These are phyloP conservation scores for Pyrus hybrid DNA, from an alignment of 331 rosid species.

Conservation along the genomic window DNA sequence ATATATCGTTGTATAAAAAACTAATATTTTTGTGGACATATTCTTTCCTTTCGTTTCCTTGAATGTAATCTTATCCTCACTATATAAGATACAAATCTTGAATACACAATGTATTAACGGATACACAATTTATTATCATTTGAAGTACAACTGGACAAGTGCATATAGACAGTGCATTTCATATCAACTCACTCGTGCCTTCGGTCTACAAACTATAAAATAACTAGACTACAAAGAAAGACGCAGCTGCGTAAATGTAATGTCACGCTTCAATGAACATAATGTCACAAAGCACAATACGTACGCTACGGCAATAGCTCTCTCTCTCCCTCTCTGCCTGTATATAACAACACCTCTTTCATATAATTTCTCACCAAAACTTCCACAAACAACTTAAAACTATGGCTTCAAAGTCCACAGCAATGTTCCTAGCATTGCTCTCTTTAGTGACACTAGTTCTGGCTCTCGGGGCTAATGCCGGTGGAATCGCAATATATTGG, in stretches of 20 bases:
- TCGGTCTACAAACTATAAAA: neutral
- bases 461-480: constrained; percentile 1
- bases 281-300: neutral
- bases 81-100: no score
- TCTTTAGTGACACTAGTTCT: neutral
- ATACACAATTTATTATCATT: no score
- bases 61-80: neutral
- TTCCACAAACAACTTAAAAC: neutral
- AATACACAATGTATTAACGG: no score
- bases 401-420: constrained; percentile 1
- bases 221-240: neutral
- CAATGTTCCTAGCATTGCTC: neutral
- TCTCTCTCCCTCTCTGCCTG: neutral
- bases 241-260: neutral
- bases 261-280: neutral
- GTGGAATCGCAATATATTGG: constrained; percentile 38
- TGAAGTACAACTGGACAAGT: no score
- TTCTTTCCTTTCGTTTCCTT: no score
- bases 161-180: neutral
- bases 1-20: neutral
- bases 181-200: neutral
- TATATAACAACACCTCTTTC: neutral
- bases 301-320: neutral
- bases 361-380: neutral
- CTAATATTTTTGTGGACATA: neutral